Evolutionary conservation across 441 rosid species (phyloP).

Genomic region (Arabidopsis hybrid): DNA sequence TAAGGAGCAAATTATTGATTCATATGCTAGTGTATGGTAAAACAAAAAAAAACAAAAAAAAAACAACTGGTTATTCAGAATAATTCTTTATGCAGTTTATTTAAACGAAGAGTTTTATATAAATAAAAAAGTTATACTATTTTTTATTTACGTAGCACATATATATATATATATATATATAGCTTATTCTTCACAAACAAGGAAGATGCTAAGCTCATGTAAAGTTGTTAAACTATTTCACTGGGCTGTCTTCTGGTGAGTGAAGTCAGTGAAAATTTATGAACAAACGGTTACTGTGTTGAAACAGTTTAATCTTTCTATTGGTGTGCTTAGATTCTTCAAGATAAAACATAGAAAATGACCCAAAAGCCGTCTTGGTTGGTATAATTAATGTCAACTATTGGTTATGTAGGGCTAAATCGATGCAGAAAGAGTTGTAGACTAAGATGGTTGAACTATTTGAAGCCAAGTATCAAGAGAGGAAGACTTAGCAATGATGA

Average conservation of each 20-base stretch:
- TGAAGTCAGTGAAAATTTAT: not conserved
- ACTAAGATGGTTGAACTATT: conserved; percentile 61
- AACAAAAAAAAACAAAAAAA: no score
- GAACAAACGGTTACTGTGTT: not conserved
- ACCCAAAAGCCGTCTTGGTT: not conserved
- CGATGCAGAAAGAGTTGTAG: conserved; percentile 65
- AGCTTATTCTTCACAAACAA: no score
- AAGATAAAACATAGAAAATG: not conserved
- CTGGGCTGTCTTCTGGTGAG: not conserved
- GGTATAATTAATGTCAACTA: not conserved
- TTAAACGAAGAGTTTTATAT: no score
- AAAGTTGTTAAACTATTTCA: not conserved
- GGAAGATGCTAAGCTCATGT: not conserved
- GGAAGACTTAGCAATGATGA: conserved; percentile 50
- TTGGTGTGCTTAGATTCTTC: conserved; percentile 28
- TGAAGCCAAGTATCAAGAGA: conserved; percentile 53
- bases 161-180: no score
- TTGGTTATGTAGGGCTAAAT: conserved; percentile 48
- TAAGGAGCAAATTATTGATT: no score
- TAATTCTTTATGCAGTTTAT: no score
- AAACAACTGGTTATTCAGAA: no score
- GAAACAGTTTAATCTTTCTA: not conserved
- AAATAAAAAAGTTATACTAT: no score
- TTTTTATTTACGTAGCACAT: no score
- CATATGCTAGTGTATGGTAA: no score